These are phyloP conservation scores for Exophiala alcalophila DNA, from an alignment of 2,329 filamentous ascomycete species.

Conservation along the genomic window DNA sequence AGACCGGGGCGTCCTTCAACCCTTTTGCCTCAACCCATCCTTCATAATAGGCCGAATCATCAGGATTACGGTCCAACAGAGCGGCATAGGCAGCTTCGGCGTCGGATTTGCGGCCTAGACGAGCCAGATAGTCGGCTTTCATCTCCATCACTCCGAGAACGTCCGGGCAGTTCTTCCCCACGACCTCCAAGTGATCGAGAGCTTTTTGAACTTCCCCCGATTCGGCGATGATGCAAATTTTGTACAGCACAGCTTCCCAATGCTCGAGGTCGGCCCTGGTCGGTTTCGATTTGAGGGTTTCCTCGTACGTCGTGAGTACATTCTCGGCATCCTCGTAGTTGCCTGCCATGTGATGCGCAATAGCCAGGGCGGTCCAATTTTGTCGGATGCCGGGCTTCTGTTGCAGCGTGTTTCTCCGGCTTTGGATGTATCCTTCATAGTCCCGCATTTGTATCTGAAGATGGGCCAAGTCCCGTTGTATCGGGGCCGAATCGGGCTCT, in stretches of 20 bases:
- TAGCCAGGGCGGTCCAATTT: slow-evolving; percentile 96
- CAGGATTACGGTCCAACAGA: slow-evolving; percentile 80
- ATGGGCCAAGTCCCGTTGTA: slow-evolving; percentile 87
- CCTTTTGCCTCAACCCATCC: slow-evolving; percentile 68
- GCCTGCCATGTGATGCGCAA: slow-evolving; percentile 87
- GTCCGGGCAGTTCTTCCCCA: slow-evolving; percentile 76
- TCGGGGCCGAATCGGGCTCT: slow-evolving; percentile 91
- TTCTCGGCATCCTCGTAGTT: slow-evolving; percentile 84
- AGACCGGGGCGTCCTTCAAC: slow-evolving; percentile 59
- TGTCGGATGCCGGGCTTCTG: slow-evolving; percentile 76
- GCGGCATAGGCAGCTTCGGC: slow-evolving; percentile 77
- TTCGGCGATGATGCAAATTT: slow-evolving; percentile 91
- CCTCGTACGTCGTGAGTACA: slow-evolving; percentile 86
- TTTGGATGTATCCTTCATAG: slow-evolving; percentile 89
- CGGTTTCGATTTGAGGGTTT: slow-evolving; percentile 76
- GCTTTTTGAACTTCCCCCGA: slow-evolving; percentile 78
- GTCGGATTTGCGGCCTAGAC: slow-evolving; percentile 73
- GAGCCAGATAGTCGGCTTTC: slow-evolving; percentile 77
- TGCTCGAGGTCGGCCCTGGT: slow-evolving; percentile 81
- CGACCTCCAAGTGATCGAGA: slow-evolving; percentile 76
- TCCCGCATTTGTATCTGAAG: slow-evolving; percentile 96
- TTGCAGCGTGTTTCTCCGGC: slow-evolving; percentile 81
- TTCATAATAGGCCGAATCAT: slow-evolving; percentile 82
- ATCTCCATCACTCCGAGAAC: slow-evolving; percentile 80
- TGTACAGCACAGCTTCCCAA: slow-evolving; percentile 91